Conservation (phyloP, 306 rosid species). For the Acacia melanoxylon region DNA sequence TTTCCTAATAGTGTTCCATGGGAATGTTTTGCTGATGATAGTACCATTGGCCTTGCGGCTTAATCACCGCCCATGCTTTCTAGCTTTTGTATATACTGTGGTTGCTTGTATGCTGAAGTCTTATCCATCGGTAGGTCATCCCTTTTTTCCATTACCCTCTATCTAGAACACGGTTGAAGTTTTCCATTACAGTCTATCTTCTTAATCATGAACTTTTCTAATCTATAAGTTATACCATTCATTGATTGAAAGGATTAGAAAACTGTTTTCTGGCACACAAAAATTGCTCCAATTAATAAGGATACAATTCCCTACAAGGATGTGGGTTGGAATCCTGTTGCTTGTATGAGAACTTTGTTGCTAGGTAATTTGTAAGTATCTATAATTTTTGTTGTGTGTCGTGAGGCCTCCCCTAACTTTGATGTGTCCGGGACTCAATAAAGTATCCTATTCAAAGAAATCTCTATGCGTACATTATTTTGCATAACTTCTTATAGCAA, state of each 20-base stretch:
- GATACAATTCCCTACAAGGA: not conserved
- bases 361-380: not conserved
- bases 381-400: not conserved
- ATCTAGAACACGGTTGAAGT: conserved; percentile 13
- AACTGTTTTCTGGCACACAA: not conserved
- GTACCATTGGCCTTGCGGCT: conserved; percentile 81
- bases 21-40: conserved; percentile 84
- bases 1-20: conserved; percentile 84
- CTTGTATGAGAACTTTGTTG: not conserved
- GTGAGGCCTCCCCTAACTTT: not conserved
- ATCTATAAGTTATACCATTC: not conserved
- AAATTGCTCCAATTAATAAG: not conserved
- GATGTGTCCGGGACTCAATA: not conserved
- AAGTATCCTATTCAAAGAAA: not conserved
- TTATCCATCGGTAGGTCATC: conserved; percentile 72
- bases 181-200: conserved; percentile 9
- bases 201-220: not conserved
- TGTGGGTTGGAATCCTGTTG: not conserved
- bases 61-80: conserved; percentile 86
- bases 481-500: not conserved
- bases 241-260: conserved; percentile 8
- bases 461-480: not conserved
- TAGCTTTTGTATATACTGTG: conserved; percentile 71
- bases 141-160: not conserved
- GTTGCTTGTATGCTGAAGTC: conserved; percentile 84